Conservation (phyloP, 2,329 filamentous ascomycete genomes). For the Sordariomycetes sp. region DNA sequence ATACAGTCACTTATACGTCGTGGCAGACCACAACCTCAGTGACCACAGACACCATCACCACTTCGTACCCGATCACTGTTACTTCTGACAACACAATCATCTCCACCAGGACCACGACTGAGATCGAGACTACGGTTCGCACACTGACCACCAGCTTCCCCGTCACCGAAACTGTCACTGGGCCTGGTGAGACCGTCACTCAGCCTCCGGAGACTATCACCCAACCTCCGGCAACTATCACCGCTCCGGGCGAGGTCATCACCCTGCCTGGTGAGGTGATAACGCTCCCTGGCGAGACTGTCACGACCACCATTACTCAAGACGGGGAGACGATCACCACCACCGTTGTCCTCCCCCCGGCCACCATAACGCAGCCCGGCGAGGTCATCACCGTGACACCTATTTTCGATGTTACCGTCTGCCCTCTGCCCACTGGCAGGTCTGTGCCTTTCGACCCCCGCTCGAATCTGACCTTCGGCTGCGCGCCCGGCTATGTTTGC, state of each 20-base stretch:
- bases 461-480: constrained; percentile 43
- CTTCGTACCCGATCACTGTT: neutral
- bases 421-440: constrained; percentile 32
- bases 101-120: constrained; percentile 1
- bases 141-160: constrained; percentile 4
- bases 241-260: constrained; percentile 6
- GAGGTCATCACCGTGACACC: constrained; percentile 17
- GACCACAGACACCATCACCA: constrained; percentile 1
- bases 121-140: constrained; percentile 2
- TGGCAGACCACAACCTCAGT: constrained; percentile 5
- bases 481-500: constrained; percentile 42
- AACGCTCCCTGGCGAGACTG: constrained; percentile 16
- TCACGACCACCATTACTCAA: constrained; percentile 22
- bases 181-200: constrained; percentile 15
- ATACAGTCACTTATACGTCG: constrained; percentile 2
- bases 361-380: constrained; percentile 17
- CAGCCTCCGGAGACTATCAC: constrained; percentile 9
- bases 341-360: constrained; percentile 14
- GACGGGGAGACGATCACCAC: constrained; percentile 18
- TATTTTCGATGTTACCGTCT: constrained; percentile 24
- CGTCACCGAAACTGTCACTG: constrained; percentile 12
- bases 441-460: constrained; percentile 18
- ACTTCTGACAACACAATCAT: constrained; percentile 5
- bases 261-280: constrained; percentile 10
- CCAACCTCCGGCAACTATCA: constrained; percentile 8